phyloP scores from a whole-genome alignment of 2,329 filamentous ascomycete genomes.

The Lachnellula occidentalis region DNA sequence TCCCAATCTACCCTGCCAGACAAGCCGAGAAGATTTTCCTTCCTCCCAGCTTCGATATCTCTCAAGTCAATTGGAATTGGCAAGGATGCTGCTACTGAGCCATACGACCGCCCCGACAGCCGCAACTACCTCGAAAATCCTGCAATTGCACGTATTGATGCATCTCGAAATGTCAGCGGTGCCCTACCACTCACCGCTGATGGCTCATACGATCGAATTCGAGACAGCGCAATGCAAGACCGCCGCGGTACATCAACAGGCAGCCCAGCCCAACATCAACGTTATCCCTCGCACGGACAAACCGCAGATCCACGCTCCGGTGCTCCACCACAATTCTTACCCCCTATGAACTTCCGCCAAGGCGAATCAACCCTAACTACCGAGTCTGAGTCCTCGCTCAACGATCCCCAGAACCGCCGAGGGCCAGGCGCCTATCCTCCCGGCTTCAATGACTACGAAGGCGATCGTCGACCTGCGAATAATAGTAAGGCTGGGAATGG shows the following conservation, averaged over 20 bases:
- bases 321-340: slow-evolving; percentile 22
- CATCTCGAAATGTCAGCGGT: slow-evolving; percentile 20
- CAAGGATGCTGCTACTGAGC: slow-evolving; percentile 38
- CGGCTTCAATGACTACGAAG: slow-evolving; percentile 26
- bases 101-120: slow-evolving; percentile 23
- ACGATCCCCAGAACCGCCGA: slow-evolving; percentile 22
- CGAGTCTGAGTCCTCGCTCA: slow-evolving; percentile 29
- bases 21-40: slow-evolving; percentile 63
- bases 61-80: slow-evolving; percentile 58
- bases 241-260: slow-evolving; percentile 35
- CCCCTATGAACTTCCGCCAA: slow-evolving; percentile 26
- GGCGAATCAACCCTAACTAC: slow-evolving; percentile 25
- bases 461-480: slow-evolving; percentile 17
- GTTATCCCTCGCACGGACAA: slow-evolving; percentile 15
- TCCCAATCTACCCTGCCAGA: slow-evolving; percentile 47
- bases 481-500: slow-evolving; percentile 23
- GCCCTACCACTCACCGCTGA: slow-evolving; percentile 19
- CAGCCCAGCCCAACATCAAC: slow-evolving; percentile 37
- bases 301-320: slow-evolving; percentile 21
- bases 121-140: slow-evolving; percentile 22
- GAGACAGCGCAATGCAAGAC: slow-evolving; percentile 31
- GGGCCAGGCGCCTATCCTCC: slow-evolving; percentile 16
- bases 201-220: slow-evolving; percentile 24
- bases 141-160: slow-evolving; percentile 13
- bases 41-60: slow-evolving; percentile 60